These are phyloP conservation scores for Backusella parvicylindrica DNA, from an alignment of 192 early-diverging fungal genomes.

Conservation along the genomic window DNA sequence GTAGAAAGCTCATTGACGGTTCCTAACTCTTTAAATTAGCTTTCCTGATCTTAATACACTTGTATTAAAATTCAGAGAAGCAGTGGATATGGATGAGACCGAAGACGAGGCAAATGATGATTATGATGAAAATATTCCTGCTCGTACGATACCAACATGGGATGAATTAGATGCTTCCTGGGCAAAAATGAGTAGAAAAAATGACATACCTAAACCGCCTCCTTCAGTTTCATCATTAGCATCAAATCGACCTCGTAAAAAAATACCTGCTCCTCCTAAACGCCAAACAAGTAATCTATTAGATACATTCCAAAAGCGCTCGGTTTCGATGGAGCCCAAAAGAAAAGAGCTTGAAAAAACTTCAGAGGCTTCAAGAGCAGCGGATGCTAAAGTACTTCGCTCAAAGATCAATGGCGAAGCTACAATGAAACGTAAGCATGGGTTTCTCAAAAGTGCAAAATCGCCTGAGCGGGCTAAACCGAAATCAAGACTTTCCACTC, in stretches of 20 bases:
- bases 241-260: not conserved
- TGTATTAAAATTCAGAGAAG: not conserved
- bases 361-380: slow-evolving; percentile 1
- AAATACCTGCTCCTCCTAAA: not conserved
- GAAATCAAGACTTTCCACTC: not conserved
- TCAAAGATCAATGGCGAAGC: slow-evolving; percentile 12
- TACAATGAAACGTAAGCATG: slow-evolving; percentile 5
- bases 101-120: not conserved
- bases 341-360: not conserved
- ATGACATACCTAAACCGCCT: not conserved
- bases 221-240: not conserved
- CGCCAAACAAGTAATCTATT: not conserved
- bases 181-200: not conserved
- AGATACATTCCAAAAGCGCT: not conserved
- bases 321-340: not conserved
- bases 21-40: not conserved
- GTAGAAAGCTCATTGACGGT: not conserved
- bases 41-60: not conserved
- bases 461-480: not conserved
- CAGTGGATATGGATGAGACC: slow-evolving; percentile 5
- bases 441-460: slow-evolving; percentile 10
- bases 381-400: not conserved
- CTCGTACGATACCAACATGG: not conserved
- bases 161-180: not conserved
- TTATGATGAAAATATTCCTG: not conserved